A percentile compares a stretch with the other conserved stretches of the same genome.
Conservation (phyloP, 164 flowering plant genomes). For the Paratinospora sagittata region DNA sequence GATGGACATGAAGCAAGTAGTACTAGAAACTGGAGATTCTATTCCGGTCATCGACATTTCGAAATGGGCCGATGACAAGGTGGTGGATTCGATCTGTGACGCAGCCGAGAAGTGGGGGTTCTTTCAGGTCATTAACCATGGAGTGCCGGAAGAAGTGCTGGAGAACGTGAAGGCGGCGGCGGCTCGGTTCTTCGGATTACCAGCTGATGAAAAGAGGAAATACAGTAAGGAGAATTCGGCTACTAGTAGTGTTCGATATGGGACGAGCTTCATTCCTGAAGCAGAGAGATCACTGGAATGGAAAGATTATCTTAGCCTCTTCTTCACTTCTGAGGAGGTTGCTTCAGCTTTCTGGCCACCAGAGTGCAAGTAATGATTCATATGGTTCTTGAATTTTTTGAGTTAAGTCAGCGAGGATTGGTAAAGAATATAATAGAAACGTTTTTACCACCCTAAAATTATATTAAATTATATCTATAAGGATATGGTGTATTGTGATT, state of each 20-base stretch:
- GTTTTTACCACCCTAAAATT: no score
- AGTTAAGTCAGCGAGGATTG: no score
- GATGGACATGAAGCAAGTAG: background rate
- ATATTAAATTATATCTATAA: no score
- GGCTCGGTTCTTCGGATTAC: constrained; percentile 21
- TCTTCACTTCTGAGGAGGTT: constrained; percentile 29
- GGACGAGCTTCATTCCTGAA: constrained; percentile 29
- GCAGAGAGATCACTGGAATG: constrained; percentile 33
- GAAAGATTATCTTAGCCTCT: constrained; percentile 37
- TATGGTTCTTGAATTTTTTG: no score
- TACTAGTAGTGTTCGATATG: constrained; percentile 22
- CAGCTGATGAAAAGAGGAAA: constrained; percentile 31
- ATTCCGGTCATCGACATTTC: constrained; percentile 35
- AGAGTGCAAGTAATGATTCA: constrained; percentile 33
- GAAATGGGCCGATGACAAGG: constrained; percentile 16
- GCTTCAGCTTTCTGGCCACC: constrained; percentile 37
- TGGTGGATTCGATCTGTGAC: constrained; percentile 22
- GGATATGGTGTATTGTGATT: no score
- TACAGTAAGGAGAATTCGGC: constrained; percentile 21
- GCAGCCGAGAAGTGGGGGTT: constrained; percentile 33
- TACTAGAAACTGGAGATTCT: constrained; percentile 4
- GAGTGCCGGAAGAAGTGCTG: constrained; percentile 23
- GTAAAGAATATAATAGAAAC: no score
- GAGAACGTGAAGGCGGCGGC: constrained; percentile 26
- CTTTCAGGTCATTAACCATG: constrained; percentile 34